Base-by-base conservation (phyloP, 2,329 filamentous ascomycete species). In the Phaeosphaeria sp. region DNA sequence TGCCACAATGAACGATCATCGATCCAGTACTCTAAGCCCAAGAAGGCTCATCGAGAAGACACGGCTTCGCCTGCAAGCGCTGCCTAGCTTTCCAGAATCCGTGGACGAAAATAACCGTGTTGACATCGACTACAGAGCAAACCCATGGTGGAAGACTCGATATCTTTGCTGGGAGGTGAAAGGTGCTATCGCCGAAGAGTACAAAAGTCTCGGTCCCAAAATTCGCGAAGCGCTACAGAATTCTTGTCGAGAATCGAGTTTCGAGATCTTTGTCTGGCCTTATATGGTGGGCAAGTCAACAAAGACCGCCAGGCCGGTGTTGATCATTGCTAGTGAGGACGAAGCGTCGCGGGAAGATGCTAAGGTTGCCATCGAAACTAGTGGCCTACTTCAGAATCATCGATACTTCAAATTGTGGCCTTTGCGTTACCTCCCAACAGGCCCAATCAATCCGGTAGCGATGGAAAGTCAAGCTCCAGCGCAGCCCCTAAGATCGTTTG, bases 211-310 rank as follows among this genome's bases (percentile, higher is more conserved):
- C 18, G 47, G 11, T 3, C 36, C 39, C 5, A 45, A 55, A n/a
- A 55, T 61, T 33, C 53, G 44, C 22, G 33, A 49, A 0, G 27
- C 53, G 15, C 42, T 61, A 8, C 49, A 51, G 33, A 36, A 36
- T 6, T 45, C 45, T 39, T 30, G 45, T 17, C 42, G 46, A 6
- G 58, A 55, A 20, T 36, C 51, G 2, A 44, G 57, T 15, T 33
- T n/a, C n/a, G 51, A 24, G 44, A 49, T 54, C 17, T 51, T 22
- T 17, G 53, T 51, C 24, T 60, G 42, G 15, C 47, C 61, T 1
- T 63, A 57, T 18, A 59, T 63, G 58, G 44, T 63, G 22, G 60
- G 60, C 2, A 53, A 49, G 13, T 46, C 30, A 2, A 22, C 8
- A 27, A n/a, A 45, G 22, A 27, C 21, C 2, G 55, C 60, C 2